Percentiles rank a stretch among this genome's conserved stretches.
phyloP scores from a whole-genome alignment of 495 filamentous ascomycete species.

The Friedmanniomyces simplex region DNA sequence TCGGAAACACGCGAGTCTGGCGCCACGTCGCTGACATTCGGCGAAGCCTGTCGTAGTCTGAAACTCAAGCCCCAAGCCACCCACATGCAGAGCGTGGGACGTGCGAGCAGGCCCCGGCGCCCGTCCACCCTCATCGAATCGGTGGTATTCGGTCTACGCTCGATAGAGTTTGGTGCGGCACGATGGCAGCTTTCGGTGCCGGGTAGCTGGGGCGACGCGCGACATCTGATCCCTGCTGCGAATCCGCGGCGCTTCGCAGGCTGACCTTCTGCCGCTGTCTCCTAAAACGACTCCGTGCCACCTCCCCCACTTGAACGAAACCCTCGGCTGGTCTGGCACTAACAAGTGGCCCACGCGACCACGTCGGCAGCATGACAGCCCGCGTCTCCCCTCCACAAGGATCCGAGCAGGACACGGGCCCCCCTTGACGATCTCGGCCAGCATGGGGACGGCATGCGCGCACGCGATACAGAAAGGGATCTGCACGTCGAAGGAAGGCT shows the following conservation, averaged over 20 bases:
- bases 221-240: background rate
- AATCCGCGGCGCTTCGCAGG: background rate
- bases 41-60: background rate
- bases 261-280: background rate
- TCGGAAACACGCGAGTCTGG: background rate
- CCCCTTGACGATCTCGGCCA: background rate
- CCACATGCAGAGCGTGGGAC: too few relatives aligned
- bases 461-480: background rate
- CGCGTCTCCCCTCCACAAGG: background rate
- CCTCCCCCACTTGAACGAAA: too few relatives aligned
- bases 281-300: background rate
- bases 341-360: too few relatives aligned
- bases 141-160: background rate
- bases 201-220: background rate
- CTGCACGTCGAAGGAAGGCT: background rate
- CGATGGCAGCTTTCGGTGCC: background rate
- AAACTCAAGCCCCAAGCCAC: background rate
- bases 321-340: too few relatives aligned
- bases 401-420: background rate
- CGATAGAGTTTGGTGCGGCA: background rate
- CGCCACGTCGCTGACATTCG: background rate
- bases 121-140: too few relatives aligned
- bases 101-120: too few relatives aligned
- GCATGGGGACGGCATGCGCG: background rate
- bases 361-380: too few relatives aligned